These are phyloP conservation scores for Apiospora pterosperma DNA, from an alignment of 2,329 filamentous ascomycete genomes.

Conservation along the genomic window DNA sequence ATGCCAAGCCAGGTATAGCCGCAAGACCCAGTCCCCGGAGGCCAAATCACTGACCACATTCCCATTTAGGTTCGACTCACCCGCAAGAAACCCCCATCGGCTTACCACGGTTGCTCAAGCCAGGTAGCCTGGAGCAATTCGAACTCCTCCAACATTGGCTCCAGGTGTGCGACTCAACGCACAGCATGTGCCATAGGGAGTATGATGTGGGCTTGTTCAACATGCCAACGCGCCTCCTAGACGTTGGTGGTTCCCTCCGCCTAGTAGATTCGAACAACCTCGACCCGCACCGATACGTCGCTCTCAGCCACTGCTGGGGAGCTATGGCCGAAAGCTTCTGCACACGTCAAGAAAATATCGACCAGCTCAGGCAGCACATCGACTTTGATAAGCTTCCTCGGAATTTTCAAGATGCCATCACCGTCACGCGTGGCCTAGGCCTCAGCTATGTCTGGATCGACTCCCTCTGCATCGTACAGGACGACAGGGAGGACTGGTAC, in stretches of 20 bases:
- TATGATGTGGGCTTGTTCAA: background rate
- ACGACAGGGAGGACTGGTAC: constrained; percentile 10
- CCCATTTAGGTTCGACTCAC: background rate
- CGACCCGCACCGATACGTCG: background rate
- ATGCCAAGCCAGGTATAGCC: too few species aligned
- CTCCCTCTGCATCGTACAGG: constrained; percentile 13
- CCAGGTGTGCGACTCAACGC: background rate
- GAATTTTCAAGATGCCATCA: constrained; percentile 8
- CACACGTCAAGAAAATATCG: background rate
- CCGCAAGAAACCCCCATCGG: background rate
- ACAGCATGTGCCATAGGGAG: background rate
- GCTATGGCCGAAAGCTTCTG: background rate
- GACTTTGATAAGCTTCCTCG: background rate
- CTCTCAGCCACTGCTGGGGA: constrained; percentile 11
- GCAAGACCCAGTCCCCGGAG: too few species aligned
- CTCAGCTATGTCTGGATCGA: constrained; percentile 14
- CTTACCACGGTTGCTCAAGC: background rate
- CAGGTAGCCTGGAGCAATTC: background rate
- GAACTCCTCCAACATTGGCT: background rate
- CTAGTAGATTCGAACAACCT: background rate
- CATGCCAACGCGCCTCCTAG: background rate
- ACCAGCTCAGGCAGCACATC: background rate
- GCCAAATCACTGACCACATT: background rate
- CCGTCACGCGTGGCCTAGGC: background rate
- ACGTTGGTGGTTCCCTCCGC: background rate